These are phyloP conservation scores for Draba incana DNA, from an alignment of 345 rosid species.

Conservation along the genomic window DNA sequence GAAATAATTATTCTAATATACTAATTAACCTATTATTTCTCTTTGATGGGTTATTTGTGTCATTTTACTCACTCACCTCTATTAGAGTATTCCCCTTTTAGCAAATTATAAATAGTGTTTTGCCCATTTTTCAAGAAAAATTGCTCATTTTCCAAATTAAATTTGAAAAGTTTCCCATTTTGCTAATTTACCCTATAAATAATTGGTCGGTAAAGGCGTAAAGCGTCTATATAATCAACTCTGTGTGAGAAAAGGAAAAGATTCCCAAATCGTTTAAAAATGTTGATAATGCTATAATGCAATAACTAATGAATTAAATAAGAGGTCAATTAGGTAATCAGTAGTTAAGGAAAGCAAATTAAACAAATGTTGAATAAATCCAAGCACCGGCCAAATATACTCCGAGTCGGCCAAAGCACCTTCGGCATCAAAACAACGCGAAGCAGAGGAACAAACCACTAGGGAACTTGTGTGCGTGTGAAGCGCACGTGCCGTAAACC, in stretches of 20 bases:
- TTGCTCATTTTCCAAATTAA: too few species aligned
- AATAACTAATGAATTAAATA: slow-evolving; percentile 21
- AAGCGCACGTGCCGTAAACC: slow-evolving; percentile 47
- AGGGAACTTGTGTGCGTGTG: slow-evolving; percentile 30
- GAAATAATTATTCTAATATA: too few species aligned
- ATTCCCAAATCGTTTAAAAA: slow-evolving; percentile 20
- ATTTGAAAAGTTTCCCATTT: too few species aligned
- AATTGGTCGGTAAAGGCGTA: slow-evolving; percentile 15
- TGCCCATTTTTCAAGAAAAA: too few species aligned
- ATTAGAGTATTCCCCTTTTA: too few species aligned
- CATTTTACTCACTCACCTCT: too few species aligned
- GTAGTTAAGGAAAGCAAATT: slow-evolving; percentile 21
- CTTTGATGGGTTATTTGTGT: too few species aligned
- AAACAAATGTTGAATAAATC: slow-evolving; percentile 24
- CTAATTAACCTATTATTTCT: too few species aligned
- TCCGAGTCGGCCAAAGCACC: slow-evolving; percentile 28
- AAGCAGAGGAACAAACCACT: slow-evolving; percentile 38
- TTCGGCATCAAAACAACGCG: slow-evolving; percentile 43
- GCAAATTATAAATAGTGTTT: too few species aligned
- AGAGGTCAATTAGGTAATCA: slow-evolving; percentile 22
- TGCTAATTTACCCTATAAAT: too few species aligned
- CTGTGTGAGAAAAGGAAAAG: slow-evolving; percentile 15
- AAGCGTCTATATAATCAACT: slow-evolving; percentile 22
- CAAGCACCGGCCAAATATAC: slow-evolving; percentile 42
- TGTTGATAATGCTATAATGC: background rate